Base-by-base conservation (phyloP, 2,329 filamentous ascomycete genomes). In the Hypoxylon sp. region DNA sequence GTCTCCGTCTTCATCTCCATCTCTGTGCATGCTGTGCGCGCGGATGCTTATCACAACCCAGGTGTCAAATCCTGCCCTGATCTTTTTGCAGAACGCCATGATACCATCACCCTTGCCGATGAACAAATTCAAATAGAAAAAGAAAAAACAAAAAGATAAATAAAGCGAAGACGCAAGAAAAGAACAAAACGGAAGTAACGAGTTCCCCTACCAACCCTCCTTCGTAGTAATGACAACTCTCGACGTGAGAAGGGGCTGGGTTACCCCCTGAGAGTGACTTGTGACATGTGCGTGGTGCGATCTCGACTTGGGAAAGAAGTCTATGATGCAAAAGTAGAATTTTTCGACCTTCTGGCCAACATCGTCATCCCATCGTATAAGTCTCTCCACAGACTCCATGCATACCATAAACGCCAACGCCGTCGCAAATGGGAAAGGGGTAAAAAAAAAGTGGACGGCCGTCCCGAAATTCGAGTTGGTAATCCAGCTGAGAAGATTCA, bases 321-420 rank as follows among this genome's bases (percentile, higher is more conserved):
- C 73, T 74, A 75, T 68, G 59, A 68, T 72, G 69, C 73, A 61
- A 68, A 66, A 67, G 48, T 60, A 69, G 48, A 60, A 65, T 30
- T 68, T 63, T 70, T 70, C 65, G 50, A 70, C 66, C 60, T 63
- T 70, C 56, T 61, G 71, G 67, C 67, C 64, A 64, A 67, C 69
- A 70, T 76, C 72, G 70, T 76, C 74, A 65, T 75, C 72, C 74
- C 74, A 55, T 70, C 65, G 64, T 76, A 75, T 73, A 75, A 64
- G 51, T 62, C 62, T 63, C 25, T 61, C 66, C 61, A 43, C 45
- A 45, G 63, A 72, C 71, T 71, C 66, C 67, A 75, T 75, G 74
- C 74, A 75, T 60, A 69, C 38, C 60, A 19, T 32, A 68, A 75
- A 74, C 74, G 68, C 74, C 73, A 72, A 75, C 71, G 73, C 75